Base-by-base conservation (phyloP, 2,329 filamentous ascomycete species). In the Neonectria neomacrospora region DNA sequence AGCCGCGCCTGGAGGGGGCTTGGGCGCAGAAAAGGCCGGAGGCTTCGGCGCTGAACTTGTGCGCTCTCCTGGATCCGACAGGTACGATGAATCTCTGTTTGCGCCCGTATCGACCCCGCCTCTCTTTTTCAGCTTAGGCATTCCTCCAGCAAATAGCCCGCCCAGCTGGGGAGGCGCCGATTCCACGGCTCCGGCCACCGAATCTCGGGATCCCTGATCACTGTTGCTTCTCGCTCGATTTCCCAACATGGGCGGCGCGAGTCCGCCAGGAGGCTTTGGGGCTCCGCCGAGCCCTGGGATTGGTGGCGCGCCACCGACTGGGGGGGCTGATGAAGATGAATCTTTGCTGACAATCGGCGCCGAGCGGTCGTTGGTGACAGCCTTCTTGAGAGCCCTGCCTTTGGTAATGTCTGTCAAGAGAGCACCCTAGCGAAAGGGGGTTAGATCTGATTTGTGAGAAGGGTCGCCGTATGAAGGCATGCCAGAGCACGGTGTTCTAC, bases 61-160 rank as follows among this genome's bases (percentile, higher is more conserved):
- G 8, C 70, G 69, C 63, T 78, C 77, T 52, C 75, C 93, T n/a
- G 91, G 88, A 75, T 97, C 94, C 63, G 93, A 94, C 56, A 91
- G 80, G 75, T 95, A 95, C 64, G 92, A 89, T 32, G 93, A 88
- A 67, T 89, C 89, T 66, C 73, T 62, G 41, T 72, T 76, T 9
- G 79, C 79, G 60, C 83, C 92, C 1, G 92, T 95, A 78, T 93
- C 86, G 63, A 95, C 83, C 51, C 92, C 94, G 59, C 93, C 91
- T 3, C 90, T 86, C 82, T 96, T 97, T 77, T 92, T 92, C 74
- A 99, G 78, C 81, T 97, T 98, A 3, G 96, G 96, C 88, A 98
- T 98, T 39, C 95, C 96, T 37, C 93, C 94, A 1, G 92, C 93
- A 75, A 99, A 97, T 26, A 99, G 79, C 1, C 96, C 96, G 30